Conservation (phyloP, 768 basidiomycete genomes). For the Pleurotus tuber-regium region DNA sequence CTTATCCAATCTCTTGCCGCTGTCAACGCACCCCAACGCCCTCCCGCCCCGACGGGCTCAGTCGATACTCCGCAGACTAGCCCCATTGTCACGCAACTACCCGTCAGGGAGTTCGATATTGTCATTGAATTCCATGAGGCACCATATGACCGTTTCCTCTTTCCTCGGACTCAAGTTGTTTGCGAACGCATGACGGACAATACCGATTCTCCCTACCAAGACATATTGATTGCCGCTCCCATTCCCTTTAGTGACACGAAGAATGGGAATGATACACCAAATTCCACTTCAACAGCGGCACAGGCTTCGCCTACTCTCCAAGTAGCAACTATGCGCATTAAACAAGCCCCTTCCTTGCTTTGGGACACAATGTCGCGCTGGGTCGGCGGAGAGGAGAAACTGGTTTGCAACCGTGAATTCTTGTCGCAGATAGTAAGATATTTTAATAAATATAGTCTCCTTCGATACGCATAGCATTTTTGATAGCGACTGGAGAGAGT, state of each 20-base stretch:
- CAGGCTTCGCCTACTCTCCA: constrained; percentile 19
- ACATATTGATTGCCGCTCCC: constrained; percentile 41
- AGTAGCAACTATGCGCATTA: constrained; percentile 47
- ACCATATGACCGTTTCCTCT: constrained; percentile 60
- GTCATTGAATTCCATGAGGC: constrained; percentile 70
- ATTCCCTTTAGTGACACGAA: constrained; percentile 39
- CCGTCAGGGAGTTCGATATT: constrained; percentile 64
- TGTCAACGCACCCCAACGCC: constrained; percentile 15
- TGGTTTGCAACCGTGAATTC: constrained; percentile 44
- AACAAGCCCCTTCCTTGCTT: constrained; percentile 42
- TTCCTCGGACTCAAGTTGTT: constrained; percentile 58
- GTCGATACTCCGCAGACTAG: constrained; percentile 15
- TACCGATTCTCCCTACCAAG: constrained; percentile 18
- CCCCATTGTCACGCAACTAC: too few species aligned
- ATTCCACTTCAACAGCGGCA: constrained; percentile 7
- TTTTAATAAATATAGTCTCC: not conserved
- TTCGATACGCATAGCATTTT: constrained; percentile 5
- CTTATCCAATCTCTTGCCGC: constrained; percentile 67
- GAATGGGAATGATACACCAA: constrained; percentile 7
- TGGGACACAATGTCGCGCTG: constrained; percentile 62
- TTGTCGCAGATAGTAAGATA: constrained; percentile 46
- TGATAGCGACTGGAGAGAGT: constrained; percentile 43
- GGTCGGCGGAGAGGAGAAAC: constrained; percentile 55
- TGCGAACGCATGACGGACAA: constrained; percentile 40
- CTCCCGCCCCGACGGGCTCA: constrained; percentile 12